Evolutionary conservation across 192 early-diverging fungal genomes (phyloP).

Genomic region (Gorgonomyces haynaldii): DNA sequence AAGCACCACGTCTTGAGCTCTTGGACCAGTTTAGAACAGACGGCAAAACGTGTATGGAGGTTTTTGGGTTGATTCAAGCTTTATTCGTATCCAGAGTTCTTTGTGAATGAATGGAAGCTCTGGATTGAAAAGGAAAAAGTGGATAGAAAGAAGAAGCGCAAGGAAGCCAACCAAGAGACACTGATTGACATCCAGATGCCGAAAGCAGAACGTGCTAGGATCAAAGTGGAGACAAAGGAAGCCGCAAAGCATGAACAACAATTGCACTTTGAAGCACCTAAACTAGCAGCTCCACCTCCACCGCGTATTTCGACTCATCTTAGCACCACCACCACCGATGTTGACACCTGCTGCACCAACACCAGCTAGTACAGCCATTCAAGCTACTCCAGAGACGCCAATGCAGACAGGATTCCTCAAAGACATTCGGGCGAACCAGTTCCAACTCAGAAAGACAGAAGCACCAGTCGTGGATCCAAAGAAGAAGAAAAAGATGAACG

Average conservation of each 20-base stretch:
- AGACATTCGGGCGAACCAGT: slow-evolving; percentile 13
- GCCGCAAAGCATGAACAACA: too few species aligned
- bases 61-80: slow-evolving; percentile 12
- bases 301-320: slow-evolving; percentile 17
- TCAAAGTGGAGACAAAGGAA: too few species aligned
- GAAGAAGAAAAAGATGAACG: slow-evolving; percentile 8
- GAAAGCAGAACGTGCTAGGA: too few species aligned
- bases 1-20: slow-evolving; percentile 17
- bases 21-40: slow-evolving; percentile 32
- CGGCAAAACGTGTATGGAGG: slow-evolving; percentile 21
- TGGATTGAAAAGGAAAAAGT: slow-evolving; percentile 24
- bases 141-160: slow-evolving; percentile 14
- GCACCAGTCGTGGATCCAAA: slow-evolving; percentile 3
- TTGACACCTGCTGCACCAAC: slow-evolving; percentile 1
- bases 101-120: slow-evolving; percentile 35
- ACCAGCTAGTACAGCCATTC: too few species aligned
- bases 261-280: slow-evolving; percentile 8
- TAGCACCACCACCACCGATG: slow-evolving; percentile 6
- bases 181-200: too few species aligned
- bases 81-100: slow-evolving; percentile 39
- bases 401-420: neutral
- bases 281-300: slow-evolving; percentile 20
- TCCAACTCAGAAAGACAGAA: slow-evolving; percentile 23
- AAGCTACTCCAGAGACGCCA: neutral
- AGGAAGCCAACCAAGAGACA: slow-evolving; percentile 30